phyloP scores from a whole-genome alignment of 768 basidiomycete species.

The Psilocybe azurescens region DNA sequence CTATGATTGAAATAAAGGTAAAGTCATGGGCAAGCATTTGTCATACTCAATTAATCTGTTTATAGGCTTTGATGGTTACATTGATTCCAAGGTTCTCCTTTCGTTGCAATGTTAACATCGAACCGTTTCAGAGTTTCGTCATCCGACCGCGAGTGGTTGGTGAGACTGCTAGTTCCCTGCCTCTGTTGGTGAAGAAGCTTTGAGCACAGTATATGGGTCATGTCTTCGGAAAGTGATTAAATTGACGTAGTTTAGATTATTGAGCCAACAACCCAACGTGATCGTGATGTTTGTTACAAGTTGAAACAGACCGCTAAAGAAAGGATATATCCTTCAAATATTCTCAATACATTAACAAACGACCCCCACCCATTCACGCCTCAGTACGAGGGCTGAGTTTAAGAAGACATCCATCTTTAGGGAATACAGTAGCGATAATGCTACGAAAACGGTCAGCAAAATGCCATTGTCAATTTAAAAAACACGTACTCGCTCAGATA shows the following conservation, averaged over 20 bases:
- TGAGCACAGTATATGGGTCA: conserved; percentile 11
- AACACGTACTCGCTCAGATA: conserved; percentile 81
- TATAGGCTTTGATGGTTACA: conserved; percentile 46
- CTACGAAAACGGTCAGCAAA: conserved; percentile 39
- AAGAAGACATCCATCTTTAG: conserved; percentile 87
- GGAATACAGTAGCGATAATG: conserved; percentile 96
- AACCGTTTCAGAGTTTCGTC: conserved; percentile 70
- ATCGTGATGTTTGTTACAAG: background rate
- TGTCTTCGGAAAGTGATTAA: background rate
- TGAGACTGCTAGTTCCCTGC: conserved; percentile 58
- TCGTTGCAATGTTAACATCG: conserved; percentile 54
- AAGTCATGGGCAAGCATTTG: conserved; percentile 2
- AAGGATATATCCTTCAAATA: background rate
- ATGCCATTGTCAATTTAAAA: background rate
- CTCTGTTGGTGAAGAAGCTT: conserved; percentile 51
- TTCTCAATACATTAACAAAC: conserved; percentile 4
- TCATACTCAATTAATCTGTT: background rate
- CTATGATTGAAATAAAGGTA: conserved; percentile 65
- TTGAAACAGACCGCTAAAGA: background rate
- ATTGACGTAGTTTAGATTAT: background rate
- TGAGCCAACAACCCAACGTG: background rate
- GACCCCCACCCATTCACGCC: conserved; percentile 12
- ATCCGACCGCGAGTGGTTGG: conserved; percentile 63
- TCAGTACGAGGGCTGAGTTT: conserved; percentile 69
- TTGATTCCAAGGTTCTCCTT: conserved; percentile 63